Base-by-base conservation (phyloP, 2,329 filamentous ascomycete genomes). In the Cladophialophora psammophila region DNA sequence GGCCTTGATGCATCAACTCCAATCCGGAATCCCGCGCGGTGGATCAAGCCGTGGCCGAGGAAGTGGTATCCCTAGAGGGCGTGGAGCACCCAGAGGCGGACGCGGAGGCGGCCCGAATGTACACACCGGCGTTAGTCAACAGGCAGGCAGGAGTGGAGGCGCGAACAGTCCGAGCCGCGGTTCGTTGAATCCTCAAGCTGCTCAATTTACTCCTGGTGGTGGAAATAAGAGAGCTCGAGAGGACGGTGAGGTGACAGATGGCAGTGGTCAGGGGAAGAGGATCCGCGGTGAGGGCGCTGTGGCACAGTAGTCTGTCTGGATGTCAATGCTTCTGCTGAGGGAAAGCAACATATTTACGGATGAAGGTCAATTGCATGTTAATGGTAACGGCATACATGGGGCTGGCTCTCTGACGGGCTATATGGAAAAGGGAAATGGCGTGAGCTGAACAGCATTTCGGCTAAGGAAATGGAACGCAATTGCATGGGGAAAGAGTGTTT, bases 151-250 rank as follows among this genome's bases (percentile, higher is more conserved):
- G 34, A 75, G 69, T 48, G 66, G 64, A 54, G 60, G 55, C 38
- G 61, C 65, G 18, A 65, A 69, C 10, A 71, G 68, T 53, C 65
- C 71, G 10, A 63, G 74, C 26, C 75, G 82, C 26, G 76, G 77
- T n/a, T 78, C 66, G 10, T 73, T 87, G 42, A 87, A 84, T 73
- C 81, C 82, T 1, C 77, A 79, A 10, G 85, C 82, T 26, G 79
- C 79, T 13, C 84, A 85, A 57, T 87, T 88, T 64, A 85, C 87
- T 71, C 86, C 85, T 34, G 81, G 83, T 15, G 81, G 83, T n/a
- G 84, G 85, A 26, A 85, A 83, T 72, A 87, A 88, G 76, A 80
- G 86, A 40, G 80, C 83, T 20, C 80, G 85, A 61, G 85, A 87
- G 63, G 85, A 87, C 63, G 80, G 79, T 4, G 67, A 69, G 38